phyloP scores from a whole-genome alignment of 208 protist species.

The Porcisia hertigi region DNA sequence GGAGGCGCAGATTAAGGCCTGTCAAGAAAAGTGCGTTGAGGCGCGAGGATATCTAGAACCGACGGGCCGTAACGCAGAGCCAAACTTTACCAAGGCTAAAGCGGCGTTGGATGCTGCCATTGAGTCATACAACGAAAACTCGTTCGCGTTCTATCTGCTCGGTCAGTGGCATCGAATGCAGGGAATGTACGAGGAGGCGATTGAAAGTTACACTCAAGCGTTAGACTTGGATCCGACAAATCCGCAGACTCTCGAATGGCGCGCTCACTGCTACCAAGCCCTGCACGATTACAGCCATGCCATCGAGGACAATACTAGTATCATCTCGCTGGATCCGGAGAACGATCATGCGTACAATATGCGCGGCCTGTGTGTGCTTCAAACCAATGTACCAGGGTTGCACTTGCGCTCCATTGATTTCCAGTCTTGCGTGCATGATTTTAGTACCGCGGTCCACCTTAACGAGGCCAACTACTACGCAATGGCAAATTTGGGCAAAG shows the following conservation, averaged over 20 bases:
- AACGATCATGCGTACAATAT: conserved; percentile 94
- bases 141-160: conserved; percentile 62
- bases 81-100: conserved; percentile 84
- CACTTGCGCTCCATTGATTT: conserved; percentile 70
- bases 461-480: conserved; percentile 95
- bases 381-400: conserved; percentile 76
- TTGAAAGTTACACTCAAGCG: conserved; percentile 77
- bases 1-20: conserved; percentile 74
- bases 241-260: conserved; percentile 66
- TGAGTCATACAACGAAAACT: conserved; percentile 70
- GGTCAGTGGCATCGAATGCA: conserved; percentile 69
- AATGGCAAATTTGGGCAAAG: conserved; percentile 85
- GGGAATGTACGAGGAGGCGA: conserved; percentile 64
- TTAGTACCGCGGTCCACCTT: conserved; percentile 78
- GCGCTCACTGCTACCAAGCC: conserved; percentile 70
- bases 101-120: conserved; percentile 68
- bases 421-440: conserved; percentile 77
- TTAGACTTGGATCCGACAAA: conserved; percentile 70
- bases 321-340: conserved; percentile 82
- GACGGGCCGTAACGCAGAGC: conserved; percentile 46
- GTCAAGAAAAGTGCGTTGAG: conserved; percentile 76
- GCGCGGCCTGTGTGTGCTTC: conserved; percentile 79
- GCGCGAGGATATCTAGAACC: conserved; percentile 72
- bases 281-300: conserved; percentile 63
- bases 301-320: conserved; percentile 88